Evolutionary conservation across 208 protist genomes (phyloP), one percentile per base, ranked within the genome.

Genomic region (Leishmania guyanensis): DNA sequence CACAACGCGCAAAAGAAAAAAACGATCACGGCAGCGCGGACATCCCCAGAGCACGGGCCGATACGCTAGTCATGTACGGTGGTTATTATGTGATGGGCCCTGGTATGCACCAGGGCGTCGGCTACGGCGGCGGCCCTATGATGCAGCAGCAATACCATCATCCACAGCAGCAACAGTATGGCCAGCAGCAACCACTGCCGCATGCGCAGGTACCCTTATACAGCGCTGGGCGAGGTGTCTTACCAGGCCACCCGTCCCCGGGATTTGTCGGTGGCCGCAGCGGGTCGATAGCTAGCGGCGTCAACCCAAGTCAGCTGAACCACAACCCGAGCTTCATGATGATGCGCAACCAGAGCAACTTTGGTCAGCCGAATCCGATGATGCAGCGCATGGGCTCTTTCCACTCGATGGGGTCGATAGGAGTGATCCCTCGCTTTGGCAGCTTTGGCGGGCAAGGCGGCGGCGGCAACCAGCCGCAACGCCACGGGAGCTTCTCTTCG

Each of bases 71-170:
- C 8, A 87, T 86, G 84, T 81, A 84, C 81, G 80, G 79, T 14
- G 81, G 83, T 0, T 85, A 80, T 71, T 87, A 86, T 76, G 79
- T 50, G 74, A 85, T 85, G 83, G 58, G 51, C 62, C 36, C 71
- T 72, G 83, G 78, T 33, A 86, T 86, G 85, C 69, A n/a, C 33
- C 73, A 36, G 73, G 54, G 78, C 62, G 75, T 43, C 79, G 53
- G 33, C 73, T 84, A 69, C 60, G 77, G 76, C 3, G 51, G 66
- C 33, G 70, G 75, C 39, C 76, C 81, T 17, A 56, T 80, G 68
- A 36, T 75, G 71, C 84, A 83, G 75, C 79, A 78, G 51, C 70
- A 78, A 60, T 36, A 10, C n/a, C 60, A 62, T 16, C 56, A 62
- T 29, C 56, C 73, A 22, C 76, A 80, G 62, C 75, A 81, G 71